phyloP scores from a whole-genome alignment of 345 rosid genomes.

The thale cress (Arabidopsis thaliana) region DNA sequence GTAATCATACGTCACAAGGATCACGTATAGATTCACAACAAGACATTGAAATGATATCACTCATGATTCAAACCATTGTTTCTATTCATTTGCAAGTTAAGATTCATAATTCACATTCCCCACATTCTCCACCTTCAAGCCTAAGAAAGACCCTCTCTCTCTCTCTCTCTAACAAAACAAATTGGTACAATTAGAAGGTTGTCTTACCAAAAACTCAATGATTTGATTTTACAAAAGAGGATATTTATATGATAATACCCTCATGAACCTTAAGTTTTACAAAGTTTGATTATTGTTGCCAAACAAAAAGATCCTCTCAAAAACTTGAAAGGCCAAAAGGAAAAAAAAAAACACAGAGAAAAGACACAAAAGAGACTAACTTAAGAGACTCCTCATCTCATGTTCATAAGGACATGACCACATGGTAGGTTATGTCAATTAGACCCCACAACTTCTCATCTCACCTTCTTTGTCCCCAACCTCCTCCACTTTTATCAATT shows the following conservation, averaged over 20 bases:
- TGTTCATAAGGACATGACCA: conserved; percentile 46
- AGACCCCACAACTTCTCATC: conserved; percentile 48
- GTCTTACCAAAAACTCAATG: background rate
- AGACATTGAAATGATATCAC: conserved; percentile 37
- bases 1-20: conserved; percentile 12
- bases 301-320: conserved; percentile 35
- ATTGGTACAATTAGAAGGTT: background rate
- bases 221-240: background rate
- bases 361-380: conserved; percentile 35
- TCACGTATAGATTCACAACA: conserved; percentile 31
- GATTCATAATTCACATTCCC: conserved; percentile 38
- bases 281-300: background rate
- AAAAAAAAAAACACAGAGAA: conserved; percentile 24
- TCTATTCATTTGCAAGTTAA: conserved; percentile 41
- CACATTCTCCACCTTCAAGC: conserved; percentile 25
- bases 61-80: conserved; percentile 35
- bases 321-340: conserved; percentile 44
- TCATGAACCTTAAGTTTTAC: background rate
- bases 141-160: conserved; percentile 35
- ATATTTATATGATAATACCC: background rate
- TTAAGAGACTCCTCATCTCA: conserved; percentile 42
- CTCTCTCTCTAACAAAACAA: background rate
- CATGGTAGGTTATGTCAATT: conserved; percentile 50
- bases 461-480: conserved; percentile 49
- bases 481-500: conserved; percentile 42